Conservation (phyloP, 1,284 basidiomycete species). For the Rhodotorula sp. region DNA sequence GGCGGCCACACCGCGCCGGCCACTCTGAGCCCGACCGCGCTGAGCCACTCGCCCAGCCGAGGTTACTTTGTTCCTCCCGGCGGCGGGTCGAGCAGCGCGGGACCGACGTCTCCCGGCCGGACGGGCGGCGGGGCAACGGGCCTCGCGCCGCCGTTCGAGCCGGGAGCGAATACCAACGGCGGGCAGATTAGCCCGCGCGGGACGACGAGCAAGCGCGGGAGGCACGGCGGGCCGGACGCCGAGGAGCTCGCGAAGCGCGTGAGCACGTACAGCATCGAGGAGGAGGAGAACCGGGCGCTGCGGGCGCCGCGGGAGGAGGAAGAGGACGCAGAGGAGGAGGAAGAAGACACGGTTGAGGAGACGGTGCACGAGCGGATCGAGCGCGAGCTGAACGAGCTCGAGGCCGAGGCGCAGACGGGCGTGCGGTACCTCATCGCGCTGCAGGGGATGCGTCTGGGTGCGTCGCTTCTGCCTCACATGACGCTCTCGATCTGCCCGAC, state of each 20-base stretch:
- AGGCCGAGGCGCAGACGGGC: slow-evolving; percentile 21
- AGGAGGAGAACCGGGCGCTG: background rate
- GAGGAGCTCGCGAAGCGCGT: background rate
- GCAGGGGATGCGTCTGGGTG: slow-evolving; percentile 39
- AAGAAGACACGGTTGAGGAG: slow-evolving; percentile 31
- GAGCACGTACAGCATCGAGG: background rate
- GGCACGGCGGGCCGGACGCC: background rate
- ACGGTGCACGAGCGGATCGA: slow-evolving; percentile 41
- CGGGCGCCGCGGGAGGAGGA: background rate
- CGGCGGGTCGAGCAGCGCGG: too few relatives aligned
- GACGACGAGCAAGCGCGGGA: background rate
- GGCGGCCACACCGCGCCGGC: too few relatives aligned
- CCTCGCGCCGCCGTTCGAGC: too few relatives aligned
- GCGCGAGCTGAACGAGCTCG: slow-evolving; percentile 38
- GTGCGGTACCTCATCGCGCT: slow-evolving; percentile 32
- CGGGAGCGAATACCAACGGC: too few relatives aligned
- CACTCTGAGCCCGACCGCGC: too few relatives aligned
- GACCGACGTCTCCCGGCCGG: too few relatives aligned
- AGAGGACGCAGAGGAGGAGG: background rate
- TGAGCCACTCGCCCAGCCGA: too few relatives aligned
- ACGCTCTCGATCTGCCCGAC: background rate
- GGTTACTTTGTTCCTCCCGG: too few relatives aligned
- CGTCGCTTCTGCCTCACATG: background rate
- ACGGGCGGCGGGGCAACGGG: too few relatives aligned
- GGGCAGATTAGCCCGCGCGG: too few relatives aligned